These are phyloP conservation scores for Russula ochroleuca DNA, from an alignment of 768 basidiomycete species.

Conservation along the genomic window DNA sequence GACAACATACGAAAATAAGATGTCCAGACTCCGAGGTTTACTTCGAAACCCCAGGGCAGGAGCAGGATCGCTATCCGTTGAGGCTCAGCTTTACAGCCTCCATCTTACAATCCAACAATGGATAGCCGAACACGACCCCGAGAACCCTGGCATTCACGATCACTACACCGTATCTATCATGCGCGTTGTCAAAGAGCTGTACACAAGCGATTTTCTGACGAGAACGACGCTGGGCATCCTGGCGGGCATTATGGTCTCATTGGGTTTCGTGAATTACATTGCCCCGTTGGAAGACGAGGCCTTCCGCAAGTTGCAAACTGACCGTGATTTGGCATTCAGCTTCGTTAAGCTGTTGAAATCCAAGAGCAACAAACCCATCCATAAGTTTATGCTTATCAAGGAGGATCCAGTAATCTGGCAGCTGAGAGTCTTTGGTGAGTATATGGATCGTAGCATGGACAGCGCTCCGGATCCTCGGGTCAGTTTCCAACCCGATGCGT, in stretches of 20 bases:
- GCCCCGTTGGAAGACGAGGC: slow-evolving; percentile 28
- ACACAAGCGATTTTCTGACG: slow-evolving; percentile 38
- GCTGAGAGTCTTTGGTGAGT: slow-evolving; percentile 60
- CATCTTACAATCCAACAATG: slow-evolving; percentile 50
- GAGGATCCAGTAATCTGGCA: slow-evolving; percentile 64
- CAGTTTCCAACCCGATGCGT: slow-evolving; percentile 61
- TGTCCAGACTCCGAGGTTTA: slow-evolving; percentile 37
- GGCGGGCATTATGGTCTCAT: slow-evolving; percentile 38
- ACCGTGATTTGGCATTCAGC: slow-evolving; percentile 43
- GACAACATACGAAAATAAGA: slow-evolving; percentile 33
- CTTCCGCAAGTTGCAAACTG: slow-evolving; percentile 24
- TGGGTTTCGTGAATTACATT: slow-evolving; percentile 48
- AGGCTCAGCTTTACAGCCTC: slow-evolving; percentile 50
- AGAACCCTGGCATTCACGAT: slow-evolving; percentile 42
- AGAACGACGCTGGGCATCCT: slow-evolving; percentile 37
- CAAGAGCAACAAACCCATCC: slow-evolving; percentile 38
- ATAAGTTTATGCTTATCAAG: slow-evolving; percentile 51
- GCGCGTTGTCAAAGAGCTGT: slow-evolving; percentile 45
- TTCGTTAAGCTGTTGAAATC: slow-evolving; percentile 53
- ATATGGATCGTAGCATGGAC: slow-evolving; percentile 71
- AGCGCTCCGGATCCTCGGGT: slow-evolving; percentile 54
- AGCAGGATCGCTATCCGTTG: slow-evolving; percentile 44
- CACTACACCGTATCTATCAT: slow-evolving; percentile 45
- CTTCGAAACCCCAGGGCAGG: slow-evolving; percentile 44
- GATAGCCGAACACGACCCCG: slow-evolving; percentile 45